Evolutionary conservation across 768 basidiomycete species (phyloP).

Genomic region (Leccinum sublutescens): DNA sequence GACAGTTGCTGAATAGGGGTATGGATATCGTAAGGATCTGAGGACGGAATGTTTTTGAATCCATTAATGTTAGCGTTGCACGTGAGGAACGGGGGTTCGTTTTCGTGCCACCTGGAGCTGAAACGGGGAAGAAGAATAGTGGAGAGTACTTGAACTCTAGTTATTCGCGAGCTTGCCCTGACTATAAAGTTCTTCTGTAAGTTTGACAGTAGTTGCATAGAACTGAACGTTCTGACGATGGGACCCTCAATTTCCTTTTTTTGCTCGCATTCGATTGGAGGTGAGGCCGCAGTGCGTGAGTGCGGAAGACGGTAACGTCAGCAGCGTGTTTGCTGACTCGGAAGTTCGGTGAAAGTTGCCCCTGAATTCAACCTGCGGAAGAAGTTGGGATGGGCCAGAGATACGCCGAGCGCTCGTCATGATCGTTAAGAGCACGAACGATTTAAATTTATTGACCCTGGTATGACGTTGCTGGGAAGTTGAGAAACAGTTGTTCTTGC

Average conservation of each 20-base stretch:
- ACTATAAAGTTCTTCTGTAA: not conserved
- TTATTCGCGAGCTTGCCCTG: not conserved
- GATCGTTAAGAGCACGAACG: not conserved
- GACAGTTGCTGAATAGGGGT: not conserved
- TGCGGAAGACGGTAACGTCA: not conserved
- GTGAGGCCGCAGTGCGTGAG: not conserved
- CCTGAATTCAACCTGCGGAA: not conserved
- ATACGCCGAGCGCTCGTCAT: not conserved
- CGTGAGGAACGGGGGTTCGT: not conserved
- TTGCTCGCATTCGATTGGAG: no score
- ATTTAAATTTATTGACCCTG: not conserved
- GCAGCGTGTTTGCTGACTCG: not conserved
- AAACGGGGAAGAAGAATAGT: not conserved
- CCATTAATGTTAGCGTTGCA: not conserved
- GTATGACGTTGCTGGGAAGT: not conserved
- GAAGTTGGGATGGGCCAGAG: not conserved
- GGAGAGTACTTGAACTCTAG: not conserved
- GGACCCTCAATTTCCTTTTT: no score
- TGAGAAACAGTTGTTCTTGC: not conserved
- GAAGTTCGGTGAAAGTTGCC: not conserved
- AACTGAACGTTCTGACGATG: not conserved
- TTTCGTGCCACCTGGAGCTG: not conserved
- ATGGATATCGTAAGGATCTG: not conserved
- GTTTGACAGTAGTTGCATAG: not conserved
- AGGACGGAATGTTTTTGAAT: no score